phyloP scores from a whole-genome alignment of 169 alveolate genomes.

The Babesia gibsoni region DNA sequence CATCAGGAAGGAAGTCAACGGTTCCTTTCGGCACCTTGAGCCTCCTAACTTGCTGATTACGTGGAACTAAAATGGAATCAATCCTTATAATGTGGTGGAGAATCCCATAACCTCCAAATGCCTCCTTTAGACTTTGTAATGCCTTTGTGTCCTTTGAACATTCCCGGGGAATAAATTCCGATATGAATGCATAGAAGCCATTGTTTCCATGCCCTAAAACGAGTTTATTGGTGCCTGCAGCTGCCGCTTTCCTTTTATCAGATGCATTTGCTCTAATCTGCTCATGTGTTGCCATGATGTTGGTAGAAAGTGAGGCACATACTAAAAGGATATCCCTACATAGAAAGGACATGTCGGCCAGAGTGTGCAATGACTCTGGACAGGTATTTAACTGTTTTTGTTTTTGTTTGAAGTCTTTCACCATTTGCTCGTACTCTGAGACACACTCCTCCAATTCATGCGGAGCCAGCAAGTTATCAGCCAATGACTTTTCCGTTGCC shows the following conservation, averaged over 20 bases:
- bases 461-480: neutral
- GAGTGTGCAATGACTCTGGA: neutral
- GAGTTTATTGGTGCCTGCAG: constrained; percentile 15
- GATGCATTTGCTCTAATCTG: neutral
- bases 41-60: constrained; percentile 66
- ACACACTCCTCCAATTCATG: neutral
- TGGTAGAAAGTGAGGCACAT: constrained; percentile 10
- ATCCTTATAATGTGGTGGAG: constrained; percentile 9
- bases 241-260: neutral
- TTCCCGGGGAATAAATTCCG: constrained; percentile 2
- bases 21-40: constrained; percentile 95
- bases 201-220: constrained; percentile 54
- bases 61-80: constrained; percentile 59
- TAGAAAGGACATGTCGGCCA: constrained; percentile 10
- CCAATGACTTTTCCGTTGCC: neutral
- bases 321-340: constrained; percentile 18
- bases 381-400: neutral
- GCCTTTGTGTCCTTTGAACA: neutral
- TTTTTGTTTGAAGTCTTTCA: neutral
- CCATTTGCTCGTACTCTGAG: constrained; percentile 1
- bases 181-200: constrained; percentile 10
- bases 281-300: constrained; percentile 28
- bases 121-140: neutral
- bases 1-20: constrained; percentile 88
- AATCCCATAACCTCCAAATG: constrained; percentile 23